phyloP scores from a whole-genome alignment of 75 land plant genomes.

The Selaginella tamariscina region DNA sequence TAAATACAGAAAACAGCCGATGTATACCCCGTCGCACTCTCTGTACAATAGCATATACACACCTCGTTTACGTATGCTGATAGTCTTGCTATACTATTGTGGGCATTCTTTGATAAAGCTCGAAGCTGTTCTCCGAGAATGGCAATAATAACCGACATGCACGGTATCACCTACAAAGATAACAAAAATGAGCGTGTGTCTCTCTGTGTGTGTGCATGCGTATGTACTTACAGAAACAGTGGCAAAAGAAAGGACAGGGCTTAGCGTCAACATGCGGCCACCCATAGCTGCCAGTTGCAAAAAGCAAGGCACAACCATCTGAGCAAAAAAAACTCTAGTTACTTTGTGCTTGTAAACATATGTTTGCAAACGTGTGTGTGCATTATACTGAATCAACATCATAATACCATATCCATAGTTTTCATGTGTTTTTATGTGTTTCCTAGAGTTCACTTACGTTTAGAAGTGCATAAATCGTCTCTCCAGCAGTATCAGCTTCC shows the following conservation, averaged over 20 bases:
- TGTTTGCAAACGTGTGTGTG: too few species aligned
- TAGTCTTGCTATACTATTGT: constrained; percentile 45
- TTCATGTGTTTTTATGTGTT: too few species aligned
- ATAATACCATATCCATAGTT: too few species aligned
- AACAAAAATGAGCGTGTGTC: neutral
- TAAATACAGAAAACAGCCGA: neutral
- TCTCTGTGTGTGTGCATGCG: too few species aligned
- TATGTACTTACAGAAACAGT: constrained; percentile 55
- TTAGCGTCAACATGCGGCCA: constrained; percentile 58
- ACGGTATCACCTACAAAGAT: constrained; percentile 52
- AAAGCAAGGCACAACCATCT: constrained; percentile 67
- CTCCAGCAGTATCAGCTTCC: constrained; percentile 64
- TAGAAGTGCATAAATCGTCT: constrained; percentile 60
- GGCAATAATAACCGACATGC: constrained; percentile 46
- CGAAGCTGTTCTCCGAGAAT: constrained; percentile 72
- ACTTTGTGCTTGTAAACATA: too few species aligned
- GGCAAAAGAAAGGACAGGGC: constrained; percentile 63
- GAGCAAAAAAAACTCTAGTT: constrained; percentile 14
- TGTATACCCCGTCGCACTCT: neutral
- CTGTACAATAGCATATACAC: neutral
- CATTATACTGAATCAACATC: too few species aligned
- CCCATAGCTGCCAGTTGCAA: constrained; percentile 73
- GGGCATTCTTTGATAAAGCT: constrained; percentile 46
- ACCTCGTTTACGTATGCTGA: constrained; percentile 96
- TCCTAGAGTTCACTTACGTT: too few species aligned